Evolutionary conservation across 345 rosid genomes (phyloP).

Genomic region (Anacardium occidentale): DNA sequence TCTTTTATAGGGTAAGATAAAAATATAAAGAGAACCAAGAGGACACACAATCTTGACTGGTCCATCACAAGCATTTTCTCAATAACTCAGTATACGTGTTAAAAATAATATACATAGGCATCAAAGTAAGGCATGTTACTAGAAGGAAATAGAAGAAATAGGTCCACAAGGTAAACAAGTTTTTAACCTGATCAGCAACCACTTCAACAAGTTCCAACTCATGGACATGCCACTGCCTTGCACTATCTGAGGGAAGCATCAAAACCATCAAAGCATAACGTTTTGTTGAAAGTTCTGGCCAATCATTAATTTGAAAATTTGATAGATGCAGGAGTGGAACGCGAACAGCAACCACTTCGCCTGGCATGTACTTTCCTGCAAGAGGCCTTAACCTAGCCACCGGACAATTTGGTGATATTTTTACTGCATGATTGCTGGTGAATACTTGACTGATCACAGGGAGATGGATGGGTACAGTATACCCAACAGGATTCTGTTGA

Average conservation of each 20-base stretch:
- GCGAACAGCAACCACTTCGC: slow-evolving; percentile 94
- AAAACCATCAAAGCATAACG: slow-evolving; percentile 95
- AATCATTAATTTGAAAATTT: slow-evolving; percentile 91
- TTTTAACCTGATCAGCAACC: slow-evolving; percentile 89
- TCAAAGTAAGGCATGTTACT: neutral
- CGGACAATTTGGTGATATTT: slow-evolving; percentile 86
- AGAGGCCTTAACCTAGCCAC: slow-evolving; percentile 83
- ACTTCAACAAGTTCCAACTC: slow-evolving; percentile 99
- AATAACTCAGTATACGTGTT: neutral
- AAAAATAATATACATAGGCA: neutral
- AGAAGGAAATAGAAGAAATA: neutral
- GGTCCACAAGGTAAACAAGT: neutral
- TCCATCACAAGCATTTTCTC: neutral
- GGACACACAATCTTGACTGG: neutral
- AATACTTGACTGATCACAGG: slow-evolving; percentile 95
- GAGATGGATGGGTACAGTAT: slow-evolving; percentile 94
- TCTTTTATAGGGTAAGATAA: neutral
- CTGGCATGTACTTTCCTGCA: slow-evolving; percentile 77
- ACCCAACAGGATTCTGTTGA: slow-evolving; percentile 90
- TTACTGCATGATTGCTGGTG: slow-evolving; percentile 61
- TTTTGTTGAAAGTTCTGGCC: slow-evolving; percentile 98
- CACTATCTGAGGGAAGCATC: slow-evolving; percentile 98
- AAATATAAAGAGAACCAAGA: neutral
- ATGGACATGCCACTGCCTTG: slow-evolving; percentile 97
- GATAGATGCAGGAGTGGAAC: slow-evolving; percentile 96